phyloP scores from a whole-genome alignment of 805 yeast genomes.

The Maudiozyma saulgeensis region DNA sequence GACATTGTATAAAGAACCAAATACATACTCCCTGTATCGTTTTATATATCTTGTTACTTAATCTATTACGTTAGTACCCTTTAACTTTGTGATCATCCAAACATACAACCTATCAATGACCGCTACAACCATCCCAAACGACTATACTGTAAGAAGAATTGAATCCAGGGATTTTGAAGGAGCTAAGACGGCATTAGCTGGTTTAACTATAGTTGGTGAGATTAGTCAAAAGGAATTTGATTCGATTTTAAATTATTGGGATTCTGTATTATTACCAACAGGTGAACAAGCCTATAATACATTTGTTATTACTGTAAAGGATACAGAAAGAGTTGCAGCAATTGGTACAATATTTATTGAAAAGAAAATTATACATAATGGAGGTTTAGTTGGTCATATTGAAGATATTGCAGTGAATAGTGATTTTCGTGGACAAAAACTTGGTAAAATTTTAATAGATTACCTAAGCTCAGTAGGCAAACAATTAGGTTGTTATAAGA shows the following conservation, averaged over 20 bases:
- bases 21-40: too few relatives aligned
- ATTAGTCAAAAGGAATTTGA: constrained; percentile 44
- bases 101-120: too few relatives aligned
- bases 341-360: constrained; percentile 78
- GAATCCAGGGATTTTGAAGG: constrained; percentile 45
- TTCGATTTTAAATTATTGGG: constrained; percentile 51
- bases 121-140: not conserved
- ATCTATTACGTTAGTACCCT: too few relatives aligned
- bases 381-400: constrained; percentile 85
- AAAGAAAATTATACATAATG: constrained; percentile 69
- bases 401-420: constrained; percentile 82
- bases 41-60: too few relatives aligned
- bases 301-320: constrained; percentile 50
- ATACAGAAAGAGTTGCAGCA: constrained; percentile 52
- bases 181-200: constrained; percentile 53
- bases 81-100: too few relatives aligned
- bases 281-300: constrained; percentile 47
- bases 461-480: constrained; percentile 52
- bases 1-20: too few relatives aligned
- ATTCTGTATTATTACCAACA: constrained; percentile 20
- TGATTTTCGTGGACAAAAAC: constrained; percentile 70
- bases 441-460: constrained; percentile 62
- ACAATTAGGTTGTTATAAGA: constrained; percentile 68
- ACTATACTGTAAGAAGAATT: constrained; percentile 17
- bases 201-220: constrained; percentile 76